A percentile compares a stretch with the other conserved stretches of the same genome.
These are phyloP conservation scores for Cryptococcus sp. DNA, from an alignment of 1,284 basidiomycete species.

Conservation along the genomic window DNA sequence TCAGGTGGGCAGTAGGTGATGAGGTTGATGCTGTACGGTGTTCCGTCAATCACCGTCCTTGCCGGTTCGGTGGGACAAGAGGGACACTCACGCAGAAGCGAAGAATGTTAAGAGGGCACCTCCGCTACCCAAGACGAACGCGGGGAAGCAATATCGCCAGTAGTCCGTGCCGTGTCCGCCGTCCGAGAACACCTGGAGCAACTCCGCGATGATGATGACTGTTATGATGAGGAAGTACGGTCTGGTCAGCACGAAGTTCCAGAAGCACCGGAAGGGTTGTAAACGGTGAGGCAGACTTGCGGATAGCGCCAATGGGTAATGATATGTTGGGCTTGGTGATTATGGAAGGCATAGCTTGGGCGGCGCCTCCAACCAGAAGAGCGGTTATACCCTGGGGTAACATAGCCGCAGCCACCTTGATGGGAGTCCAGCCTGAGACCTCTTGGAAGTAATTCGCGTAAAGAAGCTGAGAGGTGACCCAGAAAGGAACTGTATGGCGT, in stretches of 20 bases:
- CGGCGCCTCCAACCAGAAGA: slow-evolving; percentile 28
- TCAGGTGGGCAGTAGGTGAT: slow-evolving; percentile 38
- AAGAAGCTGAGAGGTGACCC: slow-evolving; percentile 36
- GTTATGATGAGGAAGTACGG: neutral
- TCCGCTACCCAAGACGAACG: slow-evolving; percentile 24
- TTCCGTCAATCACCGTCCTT: no score
- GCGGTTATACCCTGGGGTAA: slow-evolving; percentile 40
- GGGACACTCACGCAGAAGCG: slow-evolving; percentile 16
- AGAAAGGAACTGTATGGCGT: slow-evolving; percentile 30
- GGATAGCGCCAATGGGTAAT: slow-evolving; percentile 26
- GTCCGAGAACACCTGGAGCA: slow-evolving; percentile 35
- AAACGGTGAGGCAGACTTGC: no score
- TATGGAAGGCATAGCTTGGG: slow-evolving; percentile 28
- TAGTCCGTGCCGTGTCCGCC: slow-evolving; percentile 42
- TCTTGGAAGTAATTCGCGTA: slow-evolving; percentile 25
- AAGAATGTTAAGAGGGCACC: slow-evolving; percentile 31
- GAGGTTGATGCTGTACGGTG: slow-evolving; percentile 21
- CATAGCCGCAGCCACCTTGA: slow-evolving; percentile 39
- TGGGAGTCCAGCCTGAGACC: slow-evolving; percentile 16
- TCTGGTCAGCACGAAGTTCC: neutral
- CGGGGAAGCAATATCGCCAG: slow-evolving; percentile 43
- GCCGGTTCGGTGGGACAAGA: no score
- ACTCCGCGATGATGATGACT: slow-evolving; percentile 32
- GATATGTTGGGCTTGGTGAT: slow-evolving; percentile 30
- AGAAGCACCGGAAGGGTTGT: neutral